phyloP scores from a whole-genome alignment of 192 early-diverging fungal species.

The Podila epicladia region DNA sequence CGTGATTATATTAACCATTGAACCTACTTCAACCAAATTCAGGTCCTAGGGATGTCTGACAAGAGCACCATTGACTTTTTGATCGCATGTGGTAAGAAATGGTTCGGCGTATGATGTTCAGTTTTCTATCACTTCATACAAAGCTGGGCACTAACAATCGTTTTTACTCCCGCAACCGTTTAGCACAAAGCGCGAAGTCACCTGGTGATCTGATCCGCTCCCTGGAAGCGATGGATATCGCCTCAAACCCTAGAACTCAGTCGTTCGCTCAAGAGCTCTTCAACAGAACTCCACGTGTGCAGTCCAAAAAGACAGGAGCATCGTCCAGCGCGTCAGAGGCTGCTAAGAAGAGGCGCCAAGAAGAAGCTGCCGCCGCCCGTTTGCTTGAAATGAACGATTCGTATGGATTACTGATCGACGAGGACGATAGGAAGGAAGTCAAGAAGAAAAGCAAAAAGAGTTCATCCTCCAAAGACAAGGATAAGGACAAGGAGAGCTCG shows the following conservation, averaged over 20 bases:
- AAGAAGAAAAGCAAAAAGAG: conserved; percentile 43
- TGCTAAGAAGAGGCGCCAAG: conserved; percentile 50
- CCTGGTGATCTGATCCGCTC: conserved; percentile 56
- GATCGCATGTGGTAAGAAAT: conserved; percentile 61
- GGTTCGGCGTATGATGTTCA: not conserved
- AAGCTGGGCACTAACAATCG: no score
- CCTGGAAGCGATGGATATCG: conserved; percentile 72
- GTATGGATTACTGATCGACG: conserved; percentile 29
- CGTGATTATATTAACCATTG: not conserved
- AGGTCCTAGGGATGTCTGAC: conserved; percentile 75
- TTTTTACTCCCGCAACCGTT: no score
- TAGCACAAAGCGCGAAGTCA: conserved; percentile 69
- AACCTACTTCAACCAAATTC: not conserved
- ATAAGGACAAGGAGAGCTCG: conserved; percentile 22
- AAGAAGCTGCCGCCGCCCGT: conserved; percentile 16
- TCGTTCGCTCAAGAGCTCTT: conserved; percentile 76
- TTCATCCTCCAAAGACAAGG: conserved; percentile 15
- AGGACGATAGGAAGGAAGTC: conserved; percentile 6
- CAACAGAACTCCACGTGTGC: conserved; percentile 58
- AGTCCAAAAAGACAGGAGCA: conserved; percentile 46
- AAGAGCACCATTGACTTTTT: conserved; percentile 74
- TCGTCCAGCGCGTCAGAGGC: conserved; percentile 31
- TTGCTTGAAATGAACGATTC: conserved; percentile 36
- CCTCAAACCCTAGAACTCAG: conserved; percentile 58
- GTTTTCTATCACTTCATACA: not conserved